phyloP scores from a whole-genome alignment of 192 early-diverging fungal genomes.

The Coemansia sp. region DNA sequence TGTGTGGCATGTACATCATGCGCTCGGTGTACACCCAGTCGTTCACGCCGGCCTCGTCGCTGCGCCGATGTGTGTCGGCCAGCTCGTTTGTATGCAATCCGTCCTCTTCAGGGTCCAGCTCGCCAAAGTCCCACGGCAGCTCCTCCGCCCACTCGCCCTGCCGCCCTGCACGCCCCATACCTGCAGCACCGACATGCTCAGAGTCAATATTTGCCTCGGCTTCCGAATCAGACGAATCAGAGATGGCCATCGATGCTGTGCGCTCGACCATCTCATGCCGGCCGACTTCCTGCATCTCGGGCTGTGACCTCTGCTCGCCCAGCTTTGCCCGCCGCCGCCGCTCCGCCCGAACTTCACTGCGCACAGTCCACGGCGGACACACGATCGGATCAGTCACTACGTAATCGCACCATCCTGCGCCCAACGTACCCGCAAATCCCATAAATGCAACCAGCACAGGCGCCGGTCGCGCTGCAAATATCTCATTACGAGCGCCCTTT shows the following conservation, averaged over 20 bases:
- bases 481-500: constrained; percentile 91
- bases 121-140: constrained; percentile 46
- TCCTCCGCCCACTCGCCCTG: constrained; percentile 57
- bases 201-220: background rate
- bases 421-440: constrained; percentile 93
- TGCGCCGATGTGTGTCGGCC: background rate
- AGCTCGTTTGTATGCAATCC: constrained; percentile 27
- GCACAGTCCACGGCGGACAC: constrained; percentile 69
- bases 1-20: constrained; percentile 88
- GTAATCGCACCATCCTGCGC: constrained; percentile 82
- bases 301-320: constrained; percentile 1
- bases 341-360: constrained; percentile 57
- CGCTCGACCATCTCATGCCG: constrained; percentile 27
- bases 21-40: constrained; percentile 84
- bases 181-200: background rate
- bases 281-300: constrained; percentile 35
- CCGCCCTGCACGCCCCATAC: constrained; percentile 1
- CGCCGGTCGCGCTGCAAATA: constrained; percentile 87
- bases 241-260: constrained; percentile 7
- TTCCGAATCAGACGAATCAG: background rate
- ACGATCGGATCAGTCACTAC: constrained; percentile 77
- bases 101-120: constrained; percentile 52
- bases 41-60: constrained; percentile 32
- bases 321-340: constrained; percentile 22
- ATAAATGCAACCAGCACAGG: constrained; percentile 89